Evolutionary conservation across 2,329 filamentous ascomycete species (phyloP), one percentile per base, ranked within the genome.

Genomic region (Ceratocystis variospora): DNA sequence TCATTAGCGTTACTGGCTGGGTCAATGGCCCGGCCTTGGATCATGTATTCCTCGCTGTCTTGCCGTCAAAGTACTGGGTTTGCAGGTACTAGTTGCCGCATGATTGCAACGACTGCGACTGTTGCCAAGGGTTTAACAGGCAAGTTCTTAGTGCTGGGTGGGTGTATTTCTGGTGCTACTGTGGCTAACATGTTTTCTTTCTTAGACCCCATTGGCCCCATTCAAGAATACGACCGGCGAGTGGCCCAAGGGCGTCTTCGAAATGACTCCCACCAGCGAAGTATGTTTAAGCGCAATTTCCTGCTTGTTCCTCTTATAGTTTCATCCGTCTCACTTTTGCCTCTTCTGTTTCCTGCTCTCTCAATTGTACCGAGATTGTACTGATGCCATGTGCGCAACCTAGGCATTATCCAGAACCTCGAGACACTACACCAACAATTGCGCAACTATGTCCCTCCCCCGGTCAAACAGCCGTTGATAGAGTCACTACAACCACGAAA

Each of bases 211-310:
- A 73, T 79, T 69, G 92, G 92, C 0, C 94, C 94, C 1, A 81
- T 97, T 72, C 82, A 86, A 70, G 93, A 97, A 75, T 99, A 99
- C 75, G 88, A 96, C 74, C 80, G 82, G 68, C 84, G 93, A 61
- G 92, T 99, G 7, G 79, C 85, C 61, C 78, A 80, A 55, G 90
- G 91, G 10, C 79, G 83, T 62, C 75, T 99, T 70, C 83, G 88
- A 70, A 90, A 97, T 74, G 94, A 99, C 74, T 85, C 90, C 70
- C 89, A 96, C 76, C 94, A 99, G 76, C 81, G 94, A 81, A 87
- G 89, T 91, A 77, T 71, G 78, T 69, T 62, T 5, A 22, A 57
- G 46, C 8, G 6, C 7, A 8, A 10, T 19, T 44, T 22, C n/a
- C 17, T 50, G 45, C 62, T 66, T 57, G 46, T 46, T 57, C n/a